Evolutionary conservation across 192 early-diverging fungal species (phyloP).

Genomic region (Umbelopsis sp.): DNA sequence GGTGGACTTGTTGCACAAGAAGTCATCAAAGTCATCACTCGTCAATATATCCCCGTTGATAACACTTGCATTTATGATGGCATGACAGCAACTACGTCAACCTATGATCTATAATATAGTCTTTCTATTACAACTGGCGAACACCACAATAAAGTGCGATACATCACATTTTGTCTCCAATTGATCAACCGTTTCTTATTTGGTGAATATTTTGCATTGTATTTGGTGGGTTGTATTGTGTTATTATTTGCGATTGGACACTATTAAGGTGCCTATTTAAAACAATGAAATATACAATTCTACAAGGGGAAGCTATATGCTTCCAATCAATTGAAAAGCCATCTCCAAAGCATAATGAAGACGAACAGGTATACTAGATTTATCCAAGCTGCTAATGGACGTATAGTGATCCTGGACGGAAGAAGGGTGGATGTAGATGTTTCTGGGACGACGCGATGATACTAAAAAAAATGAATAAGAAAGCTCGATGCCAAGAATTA

Average conservation of each 20-base stretch:
- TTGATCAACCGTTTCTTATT: neutral
- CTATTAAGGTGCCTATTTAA: too few relatives aligned
- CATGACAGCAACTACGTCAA: constrained; percentile 58
- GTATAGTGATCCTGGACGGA: constrained; percentile 2
- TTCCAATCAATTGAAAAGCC: neutral
- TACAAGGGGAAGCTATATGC: neutral
- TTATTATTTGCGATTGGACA: too few relatives aligned
- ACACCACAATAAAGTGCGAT: neutral
- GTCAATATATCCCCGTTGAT: constrained; percentile 92
- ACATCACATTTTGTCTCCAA: neutral
- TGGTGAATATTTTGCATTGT: neutral
- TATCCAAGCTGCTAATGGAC: constrained; percentile 9
- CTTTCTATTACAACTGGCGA: neutral
- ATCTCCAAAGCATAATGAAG: neutral
- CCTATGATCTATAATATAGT: constrained; percentile 40
- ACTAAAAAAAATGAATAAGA: neutral
- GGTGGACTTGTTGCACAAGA: constrained; percentile 95
- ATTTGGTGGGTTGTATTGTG: too few relatives aligned
- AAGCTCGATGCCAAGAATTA: neutral
- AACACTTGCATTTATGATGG: constrained; percentile 89
- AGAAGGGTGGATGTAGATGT: neutral
- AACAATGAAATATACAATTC: neutral
- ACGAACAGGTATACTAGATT: neutral
- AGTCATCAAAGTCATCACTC: constrained; percentile 92
- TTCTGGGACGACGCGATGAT: constrained; percentile 8